Evolutionary conservation across 2,329 filamentous ascomycete species (phyloP), one percentile per base, ranked within the genome.

Genomic region (Dendrostoma leiphaemia): DNA sequence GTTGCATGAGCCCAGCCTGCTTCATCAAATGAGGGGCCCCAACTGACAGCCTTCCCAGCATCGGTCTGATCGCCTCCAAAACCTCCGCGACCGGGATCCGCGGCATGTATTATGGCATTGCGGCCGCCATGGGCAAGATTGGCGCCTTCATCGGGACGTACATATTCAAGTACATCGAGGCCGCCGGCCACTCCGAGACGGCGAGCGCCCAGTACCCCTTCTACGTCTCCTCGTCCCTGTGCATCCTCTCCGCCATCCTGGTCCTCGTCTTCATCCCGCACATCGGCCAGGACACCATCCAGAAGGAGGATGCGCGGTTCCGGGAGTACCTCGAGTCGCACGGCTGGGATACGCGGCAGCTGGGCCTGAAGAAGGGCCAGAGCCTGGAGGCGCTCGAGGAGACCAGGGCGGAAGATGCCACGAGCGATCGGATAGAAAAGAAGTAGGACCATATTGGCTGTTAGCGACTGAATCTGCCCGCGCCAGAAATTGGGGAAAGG

Each of bases 1-100:
- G n/a, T n/a, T n/a, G n/a, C n/a, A n/a, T n/a, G n/a, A n/a, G n/a
- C n/a, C n/a, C n/a, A n/a, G n/a, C n/a, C n/a, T n/a, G n/a, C n/a
- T n/a, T n/a, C n/a, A n/a, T n/a, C n/a, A n/a, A n/a, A n/a, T n/a
- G n/a, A n/a, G n/a, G n/a, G n/a, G n/a, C n/a, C n/a, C n/a, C n/a
- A n/a, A n/a, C n/a, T n/a, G n/a, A n/a, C n/a, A n/a, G n/a, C n/a
- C n/a, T n/a, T n/a, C n/a, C n/a, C 34, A 51, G 48, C 69, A 96
- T 96, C 62, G 91, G 91, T 3, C 80, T 96, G 0, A 71, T 95
- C 28, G 91, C 92, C 0, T 88, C 89, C 44, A 96, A 96, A 76
- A 92, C 90, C 2, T 91, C 86, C 63, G 90, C 92, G 0, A 96
- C 92, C 4, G 88, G 89, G 17, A 86, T 97, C n/a, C 82, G 91